Evolutionary conservation across 495 filamentous ascomycete genomes (phyloP).

Genomic region (Xylaria scruposa): DNA sequence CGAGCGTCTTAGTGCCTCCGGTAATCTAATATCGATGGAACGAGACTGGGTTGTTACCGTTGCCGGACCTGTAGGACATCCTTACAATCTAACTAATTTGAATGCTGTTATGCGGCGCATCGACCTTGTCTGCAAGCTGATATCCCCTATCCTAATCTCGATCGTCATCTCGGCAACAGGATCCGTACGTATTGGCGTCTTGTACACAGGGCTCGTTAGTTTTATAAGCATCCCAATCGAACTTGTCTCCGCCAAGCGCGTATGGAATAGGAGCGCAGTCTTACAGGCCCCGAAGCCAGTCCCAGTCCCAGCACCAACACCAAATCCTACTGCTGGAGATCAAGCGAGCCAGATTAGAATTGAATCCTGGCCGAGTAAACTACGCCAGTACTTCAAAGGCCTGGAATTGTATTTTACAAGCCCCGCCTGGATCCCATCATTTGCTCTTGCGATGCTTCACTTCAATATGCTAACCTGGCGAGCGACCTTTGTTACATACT

Average conservation of each 20-base stretch:
- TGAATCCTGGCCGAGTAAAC: conserved; percentile 29
- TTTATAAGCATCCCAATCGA: conserved; percentile 46
- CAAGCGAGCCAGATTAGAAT: conserved; percentile 20
- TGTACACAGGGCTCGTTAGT: conserved; percentile 49
- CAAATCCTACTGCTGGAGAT: conserved; percentile 6
- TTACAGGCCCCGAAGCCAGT: conserved; percentile 38
- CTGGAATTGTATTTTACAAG: conserved; percentile 52
- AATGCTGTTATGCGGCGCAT: conserved; percentile 74
- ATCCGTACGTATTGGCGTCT: conserved; percentile 57
- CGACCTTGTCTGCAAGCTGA: conserved; percentile 73
- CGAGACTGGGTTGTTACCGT: conserved; percentile 66
- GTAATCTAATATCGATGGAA: conserved; percentile 69
- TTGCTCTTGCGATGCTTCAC: conserved; percentile 62
- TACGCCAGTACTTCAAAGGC: conserved; percentile 35
- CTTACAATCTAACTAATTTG: conserved; percentile 52
- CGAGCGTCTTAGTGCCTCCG: conserved; percentile 61
- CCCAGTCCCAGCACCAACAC: conserved; percentile 10
- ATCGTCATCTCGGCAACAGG: conserved; percentile 51
- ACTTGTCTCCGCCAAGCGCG: conserved; percentile 45
- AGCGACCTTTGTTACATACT: conserved; percentile 65
- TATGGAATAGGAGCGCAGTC: conserved; percentile 44
- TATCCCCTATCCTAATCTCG: conserved; percentile 66
- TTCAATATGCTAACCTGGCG: conserved; percentile 66
- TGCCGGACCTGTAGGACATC: conserved; percentile 38
- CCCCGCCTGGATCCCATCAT: conserved; percentile 58